Percentiles rank a stretch among this genome's conserved stretches.
phyloP scores from a whole-genome alignment of 2,329 filamentous ascomycete genomes.

The Tolypocladium endophyticum region DNA sequence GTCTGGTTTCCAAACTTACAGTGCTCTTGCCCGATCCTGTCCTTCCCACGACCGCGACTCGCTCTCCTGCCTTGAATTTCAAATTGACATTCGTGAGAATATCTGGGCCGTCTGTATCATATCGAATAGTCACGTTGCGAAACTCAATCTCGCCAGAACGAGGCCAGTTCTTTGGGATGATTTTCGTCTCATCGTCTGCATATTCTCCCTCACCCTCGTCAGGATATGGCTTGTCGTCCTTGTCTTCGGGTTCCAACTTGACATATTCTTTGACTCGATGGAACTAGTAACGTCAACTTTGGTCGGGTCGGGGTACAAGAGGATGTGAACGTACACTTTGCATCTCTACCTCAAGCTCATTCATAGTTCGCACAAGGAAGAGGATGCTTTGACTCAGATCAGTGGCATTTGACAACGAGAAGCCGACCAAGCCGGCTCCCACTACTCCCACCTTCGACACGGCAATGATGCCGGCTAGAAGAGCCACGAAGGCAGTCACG shows the following conservation, averaged over 20 bases:
- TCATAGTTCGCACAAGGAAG: slow-evolving; percentile 40
- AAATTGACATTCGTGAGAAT: slow-evolving; percentile 41
- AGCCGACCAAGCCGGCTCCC: slow-evolving; percentile 42
- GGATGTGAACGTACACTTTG: slow-evolving; percentile 34
- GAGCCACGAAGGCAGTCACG: slow-evolving; percentile 39
- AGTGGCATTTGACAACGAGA: slow-evolving; percentile 46
- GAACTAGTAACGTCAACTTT: slow-evolving; percentile 20
- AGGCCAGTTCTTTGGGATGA: slow-evolving; percentile 34
- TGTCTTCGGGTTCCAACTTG: slow-evolving; percentile 32
- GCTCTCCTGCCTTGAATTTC: slow-evolving; percentile 53
- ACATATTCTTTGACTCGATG: slow-evolving; percentile 40
- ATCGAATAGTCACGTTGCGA: slow-evolving; percentile 38
- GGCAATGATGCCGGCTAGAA: slow-evolving; percentile 41
- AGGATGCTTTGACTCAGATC: slow-evolving; percentile 41
- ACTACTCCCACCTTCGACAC: slow-evolving; percentile 34
- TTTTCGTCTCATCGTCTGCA: slow-evolving; percentile 23
- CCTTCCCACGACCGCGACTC: slow-evolving; percentile 69
- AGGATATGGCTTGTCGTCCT: slow-evolving; percentile 27
- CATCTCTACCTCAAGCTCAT: slow-evolving; percentile 46
- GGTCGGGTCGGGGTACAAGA: neutral
- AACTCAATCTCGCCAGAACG: slow-evolving; percentile 37
- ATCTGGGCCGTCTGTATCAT: slow-evolving; percentile 32
- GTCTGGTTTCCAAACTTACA: slow-evolving; percentile 28
- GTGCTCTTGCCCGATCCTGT: slow-evolving; percentile 81
- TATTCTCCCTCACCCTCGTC: slow-evolving; percentile 27